phyloP scores from a whole-genome alignment of 257 asterid species.

The Nicotiana otophora region DNA sequence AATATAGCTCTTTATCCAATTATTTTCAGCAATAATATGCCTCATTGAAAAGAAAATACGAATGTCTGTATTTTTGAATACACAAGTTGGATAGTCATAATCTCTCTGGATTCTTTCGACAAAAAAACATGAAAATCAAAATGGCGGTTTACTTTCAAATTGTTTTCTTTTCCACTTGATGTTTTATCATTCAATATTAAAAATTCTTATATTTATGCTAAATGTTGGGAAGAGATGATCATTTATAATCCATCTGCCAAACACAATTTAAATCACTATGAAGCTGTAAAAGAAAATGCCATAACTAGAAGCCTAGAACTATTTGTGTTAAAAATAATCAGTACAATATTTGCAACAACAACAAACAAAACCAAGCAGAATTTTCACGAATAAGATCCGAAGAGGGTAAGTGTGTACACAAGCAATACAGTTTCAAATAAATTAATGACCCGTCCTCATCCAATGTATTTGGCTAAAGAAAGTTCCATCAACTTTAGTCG shows the following conservation, averaged over 20 bases:
- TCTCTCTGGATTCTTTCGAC: too few species aligned
- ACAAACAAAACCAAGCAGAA: too few species aligned
- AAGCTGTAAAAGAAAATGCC: too few species aligned
- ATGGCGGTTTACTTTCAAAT: neutral
- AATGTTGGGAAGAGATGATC: neutral
- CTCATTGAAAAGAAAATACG: too few species aligned
- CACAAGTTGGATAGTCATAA: neutral
- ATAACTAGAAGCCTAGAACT: too few species aligned
- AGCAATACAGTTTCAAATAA: neutral
- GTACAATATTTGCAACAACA: neutral
- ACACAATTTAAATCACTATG: neutral
- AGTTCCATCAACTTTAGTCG: neutral
- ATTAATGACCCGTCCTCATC: neutral
- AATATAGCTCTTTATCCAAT: too few species aligned
- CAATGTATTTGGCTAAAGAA: neutral
- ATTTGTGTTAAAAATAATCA: neutral
- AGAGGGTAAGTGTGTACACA: too few species aligned
- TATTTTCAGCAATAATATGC: too few species aligned
- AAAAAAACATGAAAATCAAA: neutral
- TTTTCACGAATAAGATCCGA: too few species aligned
- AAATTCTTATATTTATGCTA: neutral
- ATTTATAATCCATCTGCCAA: neutral
- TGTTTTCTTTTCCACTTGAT: neutral
- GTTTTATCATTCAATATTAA: neutral
- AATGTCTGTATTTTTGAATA: neutral